Evolutionary conservation across 2,329 filamentous ascomycete genomes (phyloP).

Genomic region (Phialocephala subalpina): DNA sequence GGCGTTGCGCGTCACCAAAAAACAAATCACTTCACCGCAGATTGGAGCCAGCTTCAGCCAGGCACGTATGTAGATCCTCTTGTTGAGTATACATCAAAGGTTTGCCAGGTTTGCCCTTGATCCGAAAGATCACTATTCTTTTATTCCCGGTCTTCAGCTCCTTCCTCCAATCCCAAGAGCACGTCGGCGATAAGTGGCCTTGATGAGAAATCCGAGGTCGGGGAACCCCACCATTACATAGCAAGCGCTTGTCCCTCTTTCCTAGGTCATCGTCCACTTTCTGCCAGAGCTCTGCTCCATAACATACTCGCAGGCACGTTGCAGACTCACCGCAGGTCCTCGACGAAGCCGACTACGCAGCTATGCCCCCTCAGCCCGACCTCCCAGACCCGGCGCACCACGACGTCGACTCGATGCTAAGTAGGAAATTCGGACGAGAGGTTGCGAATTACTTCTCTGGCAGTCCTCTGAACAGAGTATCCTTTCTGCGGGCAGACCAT

Average conservation of each 20-base stretch:
- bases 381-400: constrained; percentile 43
- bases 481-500: constrained; percentile 77
- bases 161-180: background rate
- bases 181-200: constrained; percentile 25
- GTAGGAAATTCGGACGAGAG: constrained; percentile 80
- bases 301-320: background rate
- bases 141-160: constrained; percentile 12
- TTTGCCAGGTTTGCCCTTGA: background rate
- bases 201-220: constrained; percentile 29
- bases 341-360: constrained; percentile 15
- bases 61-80: background rate
- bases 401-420: constrained; percentile 64
- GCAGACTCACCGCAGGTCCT: background rate
- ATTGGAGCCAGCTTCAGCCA: background rate
- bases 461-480: constrained; percentile 79
- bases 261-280: constrained; percentile 9
- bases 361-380: constrained; percentile 42
- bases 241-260: constrained; percentile 13
- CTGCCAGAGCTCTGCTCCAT: background rate
- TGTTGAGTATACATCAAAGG: background rate
- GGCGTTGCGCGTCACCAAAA: background rate
- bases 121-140: constrained; percentile 5
- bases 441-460: constrained; percentile 86
- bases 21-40: background rate
- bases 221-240: constrained; percentile 29